Evolutionary conservation across 2,329 filamentous ascomycete species (phyloP).

Genomic region (Phoma herbarum): DNA sequence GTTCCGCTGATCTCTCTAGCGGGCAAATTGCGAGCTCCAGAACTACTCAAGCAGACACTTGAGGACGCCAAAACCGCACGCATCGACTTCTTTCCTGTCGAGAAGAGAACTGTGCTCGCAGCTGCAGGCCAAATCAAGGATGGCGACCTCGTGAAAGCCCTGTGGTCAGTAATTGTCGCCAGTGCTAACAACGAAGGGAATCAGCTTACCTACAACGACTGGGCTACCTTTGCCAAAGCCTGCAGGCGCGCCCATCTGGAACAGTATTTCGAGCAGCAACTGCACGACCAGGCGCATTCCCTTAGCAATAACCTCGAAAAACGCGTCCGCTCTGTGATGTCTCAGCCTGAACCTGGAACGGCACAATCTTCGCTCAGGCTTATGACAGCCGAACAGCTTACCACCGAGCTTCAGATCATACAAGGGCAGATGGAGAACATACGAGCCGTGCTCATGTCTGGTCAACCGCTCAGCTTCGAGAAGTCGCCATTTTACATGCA

Average conservation of each 20-base stretch:
- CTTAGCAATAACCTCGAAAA: conserved; percentile 21
- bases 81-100: conserved; percentile 33
- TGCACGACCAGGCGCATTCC: conserved; percentile 37
- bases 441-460: conserved; percentile 44
- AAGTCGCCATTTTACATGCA: conserved; percentile 50
- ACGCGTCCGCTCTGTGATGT: conserved; percentile 8
- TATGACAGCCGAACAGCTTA: conserved; percentile 30
- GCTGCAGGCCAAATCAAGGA: conserved; percentile 42
- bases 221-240: conserved; percentile 46
- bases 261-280: conserved; percentile 40
- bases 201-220: conserved; percentile 40
- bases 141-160: conserved; percentile 36
- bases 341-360: background rate
- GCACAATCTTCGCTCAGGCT: conserved; percentile 2
- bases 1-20: conserved; percentile 44
- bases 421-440: conserved; percentile 40
- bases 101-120: conserved; percentile 35
- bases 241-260: conserved; percentile 34
- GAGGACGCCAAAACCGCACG: conserved; percentile 35
- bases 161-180: conserved; percentile 41
- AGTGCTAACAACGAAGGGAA: conserved; percentile 33
- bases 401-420: conserved; percentile 30
- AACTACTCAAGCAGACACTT: conserved; percentile 36
- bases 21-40: conserved; percentile 37
- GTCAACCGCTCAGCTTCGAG: conserved; percentile 47